Percentiles rank a stretch among this genome's conserved stretches.
Evolutionary conservation across 2,329 filamentous ascomycete genomes (phyloP).

Genomic region (Phialophora tarda): DNA sequence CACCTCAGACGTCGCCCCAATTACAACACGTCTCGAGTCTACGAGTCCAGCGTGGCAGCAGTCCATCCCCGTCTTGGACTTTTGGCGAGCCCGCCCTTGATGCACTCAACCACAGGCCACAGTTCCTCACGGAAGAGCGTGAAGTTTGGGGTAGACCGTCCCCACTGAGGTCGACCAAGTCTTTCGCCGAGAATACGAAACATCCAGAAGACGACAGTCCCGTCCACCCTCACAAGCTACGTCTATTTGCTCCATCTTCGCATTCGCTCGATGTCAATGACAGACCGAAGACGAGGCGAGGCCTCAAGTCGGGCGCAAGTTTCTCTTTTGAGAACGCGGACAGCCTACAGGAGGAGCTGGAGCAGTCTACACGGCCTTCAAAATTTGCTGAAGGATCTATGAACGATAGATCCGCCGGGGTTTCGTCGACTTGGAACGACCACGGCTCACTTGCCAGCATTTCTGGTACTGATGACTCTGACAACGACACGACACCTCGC

Average conservation of each 20-base stretch:
- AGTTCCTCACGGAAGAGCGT: slow-evolving; percentile 34
- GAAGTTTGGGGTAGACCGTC: slow-evolving; percentile 33
- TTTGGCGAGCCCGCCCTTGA: slow-evolving; percentile 10
- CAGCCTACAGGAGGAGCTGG: slow-evolving; percentile 5
- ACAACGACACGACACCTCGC: slow-evolving; percentile 29
- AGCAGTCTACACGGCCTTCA: slow-evolving; percentile 49
- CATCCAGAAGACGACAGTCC: slow-evolving; percentile 17
- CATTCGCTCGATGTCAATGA: slow-evolving; percentile 19
- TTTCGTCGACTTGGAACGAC: slow-evolving; percentile 38
- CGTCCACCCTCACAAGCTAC: slow-evolving; percentile 26
- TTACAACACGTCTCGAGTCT: slow-evolving; percentile 29
- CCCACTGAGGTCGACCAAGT: slow-evolving; percentile 16
- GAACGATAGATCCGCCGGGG: slow-evolving; percentile 67
- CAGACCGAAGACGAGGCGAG: slow-evolving; percentile 32
- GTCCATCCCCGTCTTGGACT: slow-evolving; percentile 20
- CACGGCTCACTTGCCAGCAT: slow-evolving; percentile 23
- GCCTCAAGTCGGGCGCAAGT: neutral
- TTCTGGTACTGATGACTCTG: slow-evolving; percentile 28
- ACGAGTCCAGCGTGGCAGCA: slow-evolving; percentile 19
- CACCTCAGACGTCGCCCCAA: slow-evolving; percentile 21
- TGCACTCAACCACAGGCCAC: slow-evolving; percentile 17
- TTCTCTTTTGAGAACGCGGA: slow-evolving; percentile 5
- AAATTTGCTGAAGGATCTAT: slow-evolving; percentile 80
- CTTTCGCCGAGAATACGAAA: slow-evolving; percentile 15
- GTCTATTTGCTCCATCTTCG: slow-evolving; percentile 23